These are phyloP conservation scores for Didymosphaeria variabile DNA, from an alignment of 2,329 filamentous ascomycete genomes.

Conservation along the genomic window DNA sequence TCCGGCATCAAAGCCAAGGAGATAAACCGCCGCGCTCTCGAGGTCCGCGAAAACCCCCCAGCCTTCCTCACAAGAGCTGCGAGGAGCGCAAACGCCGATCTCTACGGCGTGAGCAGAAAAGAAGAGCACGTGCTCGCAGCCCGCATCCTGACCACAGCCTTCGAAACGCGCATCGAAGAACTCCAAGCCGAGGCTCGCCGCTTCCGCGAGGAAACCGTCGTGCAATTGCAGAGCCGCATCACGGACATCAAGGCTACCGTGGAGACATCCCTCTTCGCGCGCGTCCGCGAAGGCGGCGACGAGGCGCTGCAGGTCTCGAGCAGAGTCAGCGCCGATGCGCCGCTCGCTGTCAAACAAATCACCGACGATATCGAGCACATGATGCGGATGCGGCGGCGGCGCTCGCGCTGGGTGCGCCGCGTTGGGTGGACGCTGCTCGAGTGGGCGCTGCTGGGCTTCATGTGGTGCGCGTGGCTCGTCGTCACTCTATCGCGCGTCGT, in stretches of 20 bases:
- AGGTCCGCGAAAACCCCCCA: constrained; percentile 44
- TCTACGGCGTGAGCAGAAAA: constrained; percentile 58
- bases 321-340: constrained; percentile 78
- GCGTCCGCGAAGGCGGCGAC: constrained; percentile 75
- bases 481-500: constrained; percentile 78
- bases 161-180: constrained; percentile 56
- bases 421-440: constrained; percentile 84
- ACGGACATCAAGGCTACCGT: constrained; percentile 56
- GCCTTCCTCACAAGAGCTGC: constrained; percentile 51
- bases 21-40: constrained; percentile 72
- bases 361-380: constrained; percentile 76
- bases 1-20: constrained; percentile 91
- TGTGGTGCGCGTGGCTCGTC: constrained; percentile 95
- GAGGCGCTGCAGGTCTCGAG: constrained; percentile 81
- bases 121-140: constrained; percentile 65
- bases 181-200: constrained; percentile 61
- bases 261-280: constrained; percentile 61
- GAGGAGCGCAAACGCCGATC: constrained; percentile 53
- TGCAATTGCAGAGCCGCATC: constrained; percentile 56
- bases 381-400: constrained; percentile 75
- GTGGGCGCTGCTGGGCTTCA: constrained; percentile 85
- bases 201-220: constrained; percentile 59
- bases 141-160: constrained; percentile 58
- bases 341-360: constrained; percentile 81
- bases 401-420: constrained; percentile 78